Evolutionary conservation across 371 early-diverging fungal genomes (phyloP), one percentile per base, ranked within the genome.

Genomic region (Circinella umbellata): DNA sequence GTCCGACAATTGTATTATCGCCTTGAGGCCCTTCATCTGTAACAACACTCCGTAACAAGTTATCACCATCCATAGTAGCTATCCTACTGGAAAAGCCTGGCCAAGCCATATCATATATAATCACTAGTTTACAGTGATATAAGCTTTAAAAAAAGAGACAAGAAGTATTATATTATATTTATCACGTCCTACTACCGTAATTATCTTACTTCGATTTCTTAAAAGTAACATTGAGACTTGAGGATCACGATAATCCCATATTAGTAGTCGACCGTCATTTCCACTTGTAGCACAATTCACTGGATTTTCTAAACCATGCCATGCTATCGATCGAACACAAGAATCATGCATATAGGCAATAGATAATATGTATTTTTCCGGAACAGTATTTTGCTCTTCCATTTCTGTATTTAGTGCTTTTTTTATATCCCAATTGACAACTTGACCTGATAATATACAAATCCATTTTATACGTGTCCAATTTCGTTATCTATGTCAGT

Each of bases 391-490:
- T 9, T 48, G 18, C 6, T 38, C 53, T 10, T 27, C 49, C 5
- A 54, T 34, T 17, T 54, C 49, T 9, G 35, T 37, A 15, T 18
- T 34, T n/a, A 82, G 64, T 3, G 80, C 78, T 1, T n/a, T 39
- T 1, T 69, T 53, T 4, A 77, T 67, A 55, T 78, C 64, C 75
- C 72, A 82, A 11, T 80, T 42, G 8, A 70, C 57, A 27, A 82
- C 66, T 15, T 49, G 55, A 13, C 75, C 75, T 75, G 15, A 17
- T 38, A 17, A n/a, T n/a, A 17, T 36, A 61, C 27, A 27, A 27
- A 27, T 27, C 2, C 27, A 27, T 27, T 27, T 27, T 27, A 27
- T 27, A 27, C 27, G 27, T 27, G 2, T 27, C 27, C 27, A 27
- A 27, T 27, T 27, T 27, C 27, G 27, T 27, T 27, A 27, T 27